phyloP scores from a whole-genome alignment of 2,329 filamentous ascomycete genomes.

The Fusarium sp. region DNA sequence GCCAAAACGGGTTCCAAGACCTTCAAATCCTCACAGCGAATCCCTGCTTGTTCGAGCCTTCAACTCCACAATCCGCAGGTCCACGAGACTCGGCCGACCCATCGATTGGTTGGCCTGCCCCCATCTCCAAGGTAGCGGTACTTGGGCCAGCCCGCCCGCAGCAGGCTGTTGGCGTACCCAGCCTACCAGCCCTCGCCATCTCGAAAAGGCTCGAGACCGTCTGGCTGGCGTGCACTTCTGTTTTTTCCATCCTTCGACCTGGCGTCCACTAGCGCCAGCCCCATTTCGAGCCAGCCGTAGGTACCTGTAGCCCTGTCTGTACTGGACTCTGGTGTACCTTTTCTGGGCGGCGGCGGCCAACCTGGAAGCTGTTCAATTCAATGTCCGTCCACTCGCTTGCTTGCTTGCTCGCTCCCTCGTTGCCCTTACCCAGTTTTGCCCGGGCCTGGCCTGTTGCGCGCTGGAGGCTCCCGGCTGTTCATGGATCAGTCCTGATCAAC shows the following conservation, averaged over 20 bases:
- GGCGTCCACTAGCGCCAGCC: conserved; percentile 41
- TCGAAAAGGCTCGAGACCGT: conserved; percentile 16
- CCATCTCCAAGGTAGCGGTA: conserved; percentile 42
- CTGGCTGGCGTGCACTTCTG: conserved; percentile 27
- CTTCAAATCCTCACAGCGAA: conserved; percentile 36
- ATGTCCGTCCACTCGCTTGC: not conserved
- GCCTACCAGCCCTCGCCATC: conserved; percentile 1
- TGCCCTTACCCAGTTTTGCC: conserved; percentile 12
- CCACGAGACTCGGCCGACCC: conserved; percentile 38
- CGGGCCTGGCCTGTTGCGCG: not conserved
- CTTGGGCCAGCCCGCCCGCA: conserved; percentile 22
- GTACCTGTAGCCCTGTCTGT: conserved; percentile 6
- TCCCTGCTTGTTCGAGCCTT: conserved; percentile 42
- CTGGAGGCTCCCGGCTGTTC: conserved; percentile 11
- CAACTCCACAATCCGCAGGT: conserved; percentile 42
- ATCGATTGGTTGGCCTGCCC: conserved; percentile 40
- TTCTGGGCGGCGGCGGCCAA: not conserved
- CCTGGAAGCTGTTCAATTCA: not conserved
- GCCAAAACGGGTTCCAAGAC: conserved; percentile 41
- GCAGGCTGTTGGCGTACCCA: conserved; percentile 13
- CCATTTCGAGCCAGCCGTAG: conserved; percentile 37
- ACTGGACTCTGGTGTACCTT: not conserved
- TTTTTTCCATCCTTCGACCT: conserved; percentile 42
- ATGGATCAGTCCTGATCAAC: conserved; percentile 17
- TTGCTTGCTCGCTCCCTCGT: not conserved